A percentile compares a stretch with the other conserved stretches of the same genome.
Conservation (phyloP, 108 stramenopile genomes). For the Cyclotella distinguenda region DNA sequence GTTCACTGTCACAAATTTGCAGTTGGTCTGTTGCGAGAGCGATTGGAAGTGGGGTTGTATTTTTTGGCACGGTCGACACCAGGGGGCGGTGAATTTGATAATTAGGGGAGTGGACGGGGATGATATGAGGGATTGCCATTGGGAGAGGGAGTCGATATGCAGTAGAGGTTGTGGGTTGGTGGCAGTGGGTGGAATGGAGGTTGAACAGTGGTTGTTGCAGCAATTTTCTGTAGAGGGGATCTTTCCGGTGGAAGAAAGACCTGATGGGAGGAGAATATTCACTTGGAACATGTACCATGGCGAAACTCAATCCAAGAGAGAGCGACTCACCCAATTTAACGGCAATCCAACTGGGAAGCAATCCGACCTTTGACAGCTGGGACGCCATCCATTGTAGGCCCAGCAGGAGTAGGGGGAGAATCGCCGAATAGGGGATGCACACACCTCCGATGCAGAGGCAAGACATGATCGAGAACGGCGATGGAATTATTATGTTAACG, state of each 20-base stretch:
- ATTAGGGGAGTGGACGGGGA: conserved; percentile 26
- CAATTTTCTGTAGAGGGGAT: not conserved
- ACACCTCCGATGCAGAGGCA: conserved; percentile 77
- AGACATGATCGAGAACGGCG: conserved; percentile 35
- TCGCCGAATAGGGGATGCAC: conserved; percentile 82
- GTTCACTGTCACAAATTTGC: conserved; percentile 37
- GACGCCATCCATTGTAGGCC: conserved; percentile 54
- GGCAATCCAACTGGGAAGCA: conserved; percentile 53
- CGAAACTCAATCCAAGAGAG: not conserved
- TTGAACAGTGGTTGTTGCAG: not conserved
- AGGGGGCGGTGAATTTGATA: conserved; percentile 83
- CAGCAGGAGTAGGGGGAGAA: conserved; percentile 64
- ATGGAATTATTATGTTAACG: not conserved
- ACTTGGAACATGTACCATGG: not conserved
- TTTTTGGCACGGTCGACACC: conserved; percentile 85
- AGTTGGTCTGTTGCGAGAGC: conserved; percentile 31
- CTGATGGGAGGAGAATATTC: not conserved
- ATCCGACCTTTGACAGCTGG: conserved; percentile 37
- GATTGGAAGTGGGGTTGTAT: conserved; percentile 69
- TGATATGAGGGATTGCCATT: conserved; percentile 1
- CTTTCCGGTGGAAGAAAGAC: not conserved
- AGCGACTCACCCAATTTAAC: conserved; percentile 31
- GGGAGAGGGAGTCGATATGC: conserved; percentile 12
- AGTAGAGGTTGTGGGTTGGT: not conserved
- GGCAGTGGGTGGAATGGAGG: conserved; percentile 1